Base-by-base conservation (phyloP, 2,329 filamentous ascomycete species). In the Trichoderma polysporum region DNA sequence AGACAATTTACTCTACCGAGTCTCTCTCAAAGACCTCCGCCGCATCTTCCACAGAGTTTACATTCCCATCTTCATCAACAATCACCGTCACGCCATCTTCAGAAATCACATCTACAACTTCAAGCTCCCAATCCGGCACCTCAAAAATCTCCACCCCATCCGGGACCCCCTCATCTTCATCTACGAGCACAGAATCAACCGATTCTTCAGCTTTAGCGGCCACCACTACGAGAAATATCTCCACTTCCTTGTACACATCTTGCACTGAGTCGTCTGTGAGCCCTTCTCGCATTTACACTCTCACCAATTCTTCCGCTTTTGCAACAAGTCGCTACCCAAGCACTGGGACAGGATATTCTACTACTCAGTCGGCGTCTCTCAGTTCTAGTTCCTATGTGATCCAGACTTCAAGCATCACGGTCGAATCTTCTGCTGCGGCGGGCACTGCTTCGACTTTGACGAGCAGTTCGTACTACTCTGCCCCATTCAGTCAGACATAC, bases 161-260 rank as follows among this genome's bases (percentile, higher is more conserved):
- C 1, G 25, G 25, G 17, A 62, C 35, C 3, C 35, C 27, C 1
- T 39, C 45, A 25, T 50, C 41, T 7, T 39, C 47, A 3, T 53
- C 47, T 3, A 27, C 25, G 3, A 10, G 2, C 25, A 17, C 7
- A 3, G 31, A 17, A 17, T 41, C 59, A 27, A 58, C 53, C 15
- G 59, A 58, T 25, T 66, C 66, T 5, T 54, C 54, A 6, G 54
- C 47, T 15, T 29, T 33, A 13, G 62, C 66, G 29, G 29, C 47
- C 10, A 56, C 66, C 8, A 60, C 62, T 2, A 66, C 53, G 7
- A 35, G 6, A 7, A 47, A 12, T 4, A 22, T 35, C 56, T 49
- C 41, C 22, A 5, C 27, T 31, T 27, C 56, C 2, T n/a, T 57
- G 6, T 50, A 66, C 41, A 58, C 53, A 2, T 39, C 53, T 17